Evolutionary conservation across 192 early-diverging fungal species (phyloP).

Genomic region (Linnemannia zychae): DNA sequence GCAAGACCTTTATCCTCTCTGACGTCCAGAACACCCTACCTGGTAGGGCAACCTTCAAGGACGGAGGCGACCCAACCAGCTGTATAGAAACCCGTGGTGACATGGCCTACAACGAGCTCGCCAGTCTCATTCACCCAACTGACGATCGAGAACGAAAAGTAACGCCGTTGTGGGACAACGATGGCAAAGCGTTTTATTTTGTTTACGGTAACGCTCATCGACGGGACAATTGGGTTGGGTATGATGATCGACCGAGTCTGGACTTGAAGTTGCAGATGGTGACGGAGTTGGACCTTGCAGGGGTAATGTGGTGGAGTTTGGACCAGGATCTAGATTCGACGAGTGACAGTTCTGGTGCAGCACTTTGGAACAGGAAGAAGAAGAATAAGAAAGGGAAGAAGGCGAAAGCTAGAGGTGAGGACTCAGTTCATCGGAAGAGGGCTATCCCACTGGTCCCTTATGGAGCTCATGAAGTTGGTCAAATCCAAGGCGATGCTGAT

Average conservation of each 20-base stretch:
- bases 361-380: constrained; percentile 5
- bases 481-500: background rate
- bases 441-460: constrained; percentile 1
- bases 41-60: constrained; percentile 17
- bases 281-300: constrained; percentile 34
- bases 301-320: constrained; percentile 53
- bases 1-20: constrained; percentile 44
- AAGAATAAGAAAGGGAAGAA: background rate
- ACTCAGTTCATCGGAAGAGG: background rate
- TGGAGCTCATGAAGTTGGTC: background rate
- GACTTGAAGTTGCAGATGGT: constrained; percentile 41
- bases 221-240: constrained; percentile 36
- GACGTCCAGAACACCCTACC: background rate
- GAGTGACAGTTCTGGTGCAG: constrained; percentile 4
- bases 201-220: constrained; percentile 31
- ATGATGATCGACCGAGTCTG: constrained; percentile 45
- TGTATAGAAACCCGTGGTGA: constrained; percentile 40
- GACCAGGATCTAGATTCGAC: constrained; percentile 45
- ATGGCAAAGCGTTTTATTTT: constrained; percentile 46
- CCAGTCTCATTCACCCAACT: constrained; percentile 13
- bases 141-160: background rate
- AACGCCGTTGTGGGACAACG: constrained; percentile 26
- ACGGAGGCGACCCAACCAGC: constrained; percentile 39
- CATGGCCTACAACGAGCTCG: constrained; percentile 48
- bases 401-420: background rate